Conservation (phyloP, 2,329 filamentous ascomycete species). For the Aureobasidium sp. region DNA sequence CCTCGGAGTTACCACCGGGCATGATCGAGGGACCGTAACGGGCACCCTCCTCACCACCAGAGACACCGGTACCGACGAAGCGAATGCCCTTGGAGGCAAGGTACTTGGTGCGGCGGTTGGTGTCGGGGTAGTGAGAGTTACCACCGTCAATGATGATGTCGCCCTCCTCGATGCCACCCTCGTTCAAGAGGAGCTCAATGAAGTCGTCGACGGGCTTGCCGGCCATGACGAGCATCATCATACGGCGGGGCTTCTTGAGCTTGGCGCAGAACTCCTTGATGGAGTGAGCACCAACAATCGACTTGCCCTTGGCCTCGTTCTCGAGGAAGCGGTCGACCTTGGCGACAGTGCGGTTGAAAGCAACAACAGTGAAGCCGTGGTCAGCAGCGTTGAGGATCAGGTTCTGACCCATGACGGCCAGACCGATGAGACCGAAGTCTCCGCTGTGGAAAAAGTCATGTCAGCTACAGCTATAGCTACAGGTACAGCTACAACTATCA, state of each 20-base stretch:
- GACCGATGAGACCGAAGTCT: slow-evolving; percentile 49
- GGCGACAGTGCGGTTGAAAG: slow-evolving; percentile 96
- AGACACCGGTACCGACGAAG: slow-evolving; percentile 96
- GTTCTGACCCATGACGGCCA: slow-evolving; percentile 49
- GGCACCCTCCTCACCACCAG: slow-evolving; percentile 98
- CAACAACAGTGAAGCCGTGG: slow-evolving; percentile 84
- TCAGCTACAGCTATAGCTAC: slow-evolving; percentile 8
- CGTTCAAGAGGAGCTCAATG: slow-evolving; percentile 79
- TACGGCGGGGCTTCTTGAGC: slow-evolving; percentile 91
- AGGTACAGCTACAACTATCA: slow-evolving; percentile 8
- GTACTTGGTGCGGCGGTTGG: slow-evolving; percentile 93
- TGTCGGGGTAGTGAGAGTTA: slow-evolving; percentile 99
- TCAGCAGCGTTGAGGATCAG: slow-evolving; percentile 50
- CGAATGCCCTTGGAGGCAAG: slow-evolving; percentile 79
- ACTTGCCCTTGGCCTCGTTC: slow-evolving; percentile 62
- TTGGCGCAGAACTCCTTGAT: slow-evolving; percentile 92
- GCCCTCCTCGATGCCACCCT: slow-evolving; percentile 64
- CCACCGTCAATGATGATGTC: slow-evolving; percentile 99
- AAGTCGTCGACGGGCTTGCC: slow-evolving; percentile 97
- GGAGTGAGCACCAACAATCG: slow-evolving; percentile 86
- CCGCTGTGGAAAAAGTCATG: slow-evolving; percentile 31
- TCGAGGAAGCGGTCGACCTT: slow-evolving; percentile 73
- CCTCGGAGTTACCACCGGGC: slow-evolving; percentile 97
- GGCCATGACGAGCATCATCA: slow-evolving; percentile 99
- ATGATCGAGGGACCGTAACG: slow-evolving; percentile 96